Evolutionary conservation across 2,329 filamentous ascomycete genomes (phyloP), one percentile per base, ranked within the genome.

Genomic region (Furcasterigmium sp.): DNA sequence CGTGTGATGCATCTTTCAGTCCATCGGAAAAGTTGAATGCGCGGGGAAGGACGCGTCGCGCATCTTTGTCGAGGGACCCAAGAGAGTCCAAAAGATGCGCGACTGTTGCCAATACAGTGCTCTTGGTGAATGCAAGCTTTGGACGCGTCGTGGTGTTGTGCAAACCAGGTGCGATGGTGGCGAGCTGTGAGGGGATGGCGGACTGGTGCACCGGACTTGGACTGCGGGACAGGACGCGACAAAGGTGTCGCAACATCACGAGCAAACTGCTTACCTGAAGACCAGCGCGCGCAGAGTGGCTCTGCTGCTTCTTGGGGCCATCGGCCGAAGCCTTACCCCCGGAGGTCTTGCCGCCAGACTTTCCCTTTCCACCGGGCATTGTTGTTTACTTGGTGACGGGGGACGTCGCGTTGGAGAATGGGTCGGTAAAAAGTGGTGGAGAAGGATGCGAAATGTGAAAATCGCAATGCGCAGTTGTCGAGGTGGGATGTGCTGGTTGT

Each of bases 261-360:
- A 46, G 36, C 46, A 39, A 44, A 37, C 45, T 60, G 72, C 87
- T 78, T 76, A 96, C 91, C 85, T 96, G 91, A 56, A 96, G 80
- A 64, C 91, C 91, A 65, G 91, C 91, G 69, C 93, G 91, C 62
- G 89, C 88, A 58, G 90, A 95, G 76, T 95, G 91, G 73, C 93
- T 95, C 73, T 94, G 87, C 62, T 87, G 85, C 76, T 95, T 95
- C 74, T 87, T 87, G 64, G 82, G 72, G 43, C 77, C 78, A 54
- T 83, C 84, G 58, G 61, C 70, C 48, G 72, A 72, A 39, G 74
- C 76, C 76, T 93, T 93, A 57, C 87, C 87, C 58, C 87, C 87
- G 46, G 85, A 77, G 64, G 72, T 91, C 82, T 94, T 95, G 63
- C 91, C 91, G 59, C 91, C 90, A 52, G 84, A 88, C 76, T 90